Percentiles rank a stretch among this genome's conserved stretches.
These are phyloP conservation scores for Tuber magnatum DNA, from an alignment of 495 filamentous ascomycete species.

Conservation along the genomic window DNA sequence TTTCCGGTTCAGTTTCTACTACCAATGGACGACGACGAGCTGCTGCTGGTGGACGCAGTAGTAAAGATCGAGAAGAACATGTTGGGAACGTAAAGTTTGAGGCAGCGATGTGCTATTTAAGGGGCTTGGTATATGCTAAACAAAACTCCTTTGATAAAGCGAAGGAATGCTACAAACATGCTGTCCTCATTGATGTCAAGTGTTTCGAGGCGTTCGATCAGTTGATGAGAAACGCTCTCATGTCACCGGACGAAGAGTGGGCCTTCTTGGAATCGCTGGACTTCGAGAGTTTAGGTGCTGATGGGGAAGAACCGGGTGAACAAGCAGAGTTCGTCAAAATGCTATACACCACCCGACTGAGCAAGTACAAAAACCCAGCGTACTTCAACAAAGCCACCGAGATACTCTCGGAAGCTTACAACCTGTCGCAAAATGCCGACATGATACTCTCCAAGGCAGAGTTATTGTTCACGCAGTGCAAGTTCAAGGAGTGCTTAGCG, in stretches of 20 bases:
- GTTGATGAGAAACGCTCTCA: constrained; percentile 91
- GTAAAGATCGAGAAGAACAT: constrained; percentile 59
- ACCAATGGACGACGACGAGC: constrained; percentile 42
- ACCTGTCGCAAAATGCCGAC: constrained; percentile 78
- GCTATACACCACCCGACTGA: constrained; percentile 93
- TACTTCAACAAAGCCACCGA: constrained; percentile 83
- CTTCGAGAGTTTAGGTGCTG: constrained; percentile 71
- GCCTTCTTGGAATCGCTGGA: constrained; percentile 84
- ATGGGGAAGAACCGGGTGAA: constrained; percentile 32
- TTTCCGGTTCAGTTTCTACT: constrained; percentile 48
- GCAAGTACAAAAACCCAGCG: constrained; percentile 84
- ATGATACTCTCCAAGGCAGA: constrained; percentile 88
- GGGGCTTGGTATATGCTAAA: constrained; percentile 90
- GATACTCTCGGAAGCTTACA: constrained; percentile 86
- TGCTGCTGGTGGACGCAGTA: constrained; percentile 45
- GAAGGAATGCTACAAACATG: constrained; percentile 96
- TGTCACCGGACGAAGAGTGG: constrained; percentile 97
- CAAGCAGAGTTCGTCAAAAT: constrained; percentile 82
- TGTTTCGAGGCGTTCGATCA: constrained; percentile 98
- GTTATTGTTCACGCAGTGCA: constrained; percentile 87
- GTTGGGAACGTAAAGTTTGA: constrained; percentile 72
- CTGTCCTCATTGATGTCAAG: constrained; percentile 91
- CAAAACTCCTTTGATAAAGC: constrained; percentile 96
- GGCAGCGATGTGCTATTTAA: constrained; percentile 92
- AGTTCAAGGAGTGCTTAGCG: constrained; percentile 74